Base-by-base conservation (phyloP, 1,284 basidiomycete genomes). In the Amylostereum areolatum region DNA sequence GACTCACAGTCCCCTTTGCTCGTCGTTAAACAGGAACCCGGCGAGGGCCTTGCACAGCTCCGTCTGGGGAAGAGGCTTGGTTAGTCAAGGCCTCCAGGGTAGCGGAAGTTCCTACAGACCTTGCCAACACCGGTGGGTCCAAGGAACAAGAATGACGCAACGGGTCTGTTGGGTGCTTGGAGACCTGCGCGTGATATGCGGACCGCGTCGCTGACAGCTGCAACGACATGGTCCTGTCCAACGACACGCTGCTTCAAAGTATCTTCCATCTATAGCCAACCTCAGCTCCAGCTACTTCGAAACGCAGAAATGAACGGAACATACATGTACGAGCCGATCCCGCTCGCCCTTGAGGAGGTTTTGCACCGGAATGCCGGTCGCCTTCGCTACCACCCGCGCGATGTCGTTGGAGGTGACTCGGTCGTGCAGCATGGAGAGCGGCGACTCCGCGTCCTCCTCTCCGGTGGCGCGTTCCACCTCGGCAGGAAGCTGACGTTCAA, bases 121-220 rank as follows among this genome's bases (percentile, higher is more conserved):
- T 90, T 90, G 28, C 88, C 88, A 1, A 90, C 87, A 54, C 91
- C 94, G 0, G 93, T 96, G 0, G 91, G 88, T 2, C 86, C 94
- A 37, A 95, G 69, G 75, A 97, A 92, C 43, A 97, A 70, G 80
- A 97, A 95, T 0, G 89, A 92, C 2, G 93, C 92, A 6, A 97
- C 83, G 0, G 95, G 94, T 6, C 92, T 73, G 56, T 86, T 90
- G 1, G 90, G 87, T 0, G 87, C 81, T 63, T 95, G 89, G 8
- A 97, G 66, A 1, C 95, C 94, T 1, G 94, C 92, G 42, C 94
- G 81, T 29, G 91, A 95, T 45, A 97, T 86, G 8, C 92, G 81
- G 27, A 97, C 89, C 10, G 93, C 91, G 57, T 96, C 89, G 50
- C 87, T 85, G 56, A 97, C 81, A 5, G 90, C 78, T 2, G 74